Conservation (phyloP, 2,329 filamentous ascomycete species). For the Venturia nashicola region DNA sequence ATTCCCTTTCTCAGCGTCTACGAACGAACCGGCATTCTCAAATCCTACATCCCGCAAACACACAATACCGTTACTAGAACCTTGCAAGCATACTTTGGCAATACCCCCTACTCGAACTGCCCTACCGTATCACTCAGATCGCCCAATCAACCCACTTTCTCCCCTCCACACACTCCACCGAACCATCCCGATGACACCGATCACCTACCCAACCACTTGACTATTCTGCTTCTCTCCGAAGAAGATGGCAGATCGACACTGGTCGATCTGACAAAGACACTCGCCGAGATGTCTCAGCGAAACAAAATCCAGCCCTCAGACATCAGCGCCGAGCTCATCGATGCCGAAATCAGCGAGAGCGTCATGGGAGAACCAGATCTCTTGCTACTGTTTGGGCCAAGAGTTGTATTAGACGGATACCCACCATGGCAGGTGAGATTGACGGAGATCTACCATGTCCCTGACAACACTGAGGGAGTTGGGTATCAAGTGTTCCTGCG, state of each 20-base stretch:
- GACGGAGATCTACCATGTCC: constrained; percentile 74
- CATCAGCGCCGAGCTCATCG: constrained; percentile 74
- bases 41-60: constrained; percentile 75
- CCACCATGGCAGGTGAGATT: constrained; percentile 93
- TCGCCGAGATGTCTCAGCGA: constrained; percentile 89
- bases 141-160: constrained; percentile 54
- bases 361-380: constrained; percentile 86
- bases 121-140: constrained; percentile 60
- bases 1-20: constrained; percentile 85
- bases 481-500: constrained; percentile 90
- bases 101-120: constrained; percentile 43
- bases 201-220: constrained; percentile 30
- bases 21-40: constrained; percentile 83
- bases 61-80: constrained; percentile 70
- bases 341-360: constrained; percentile 67
- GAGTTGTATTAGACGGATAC: constrained; percentile 77
- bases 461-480: constrained; percentile 61
- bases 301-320: constrained; percentile 71
- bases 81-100: constrained; percentile 77
- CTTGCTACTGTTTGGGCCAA: constrained; percentile 73
- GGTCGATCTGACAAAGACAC: constrained; percentile 86
- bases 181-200: constrained; percentile 18
- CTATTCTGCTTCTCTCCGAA: constrained; percentile 68
- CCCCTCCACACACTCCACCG: constrained; percentile 28
- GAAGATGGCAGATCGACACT: constrained; percentile 88